phyloP scores from a whole-genome alignment of 2,329 filamentous ascomycete genomes.

The Chaetomiaceae sp. region DNA sequence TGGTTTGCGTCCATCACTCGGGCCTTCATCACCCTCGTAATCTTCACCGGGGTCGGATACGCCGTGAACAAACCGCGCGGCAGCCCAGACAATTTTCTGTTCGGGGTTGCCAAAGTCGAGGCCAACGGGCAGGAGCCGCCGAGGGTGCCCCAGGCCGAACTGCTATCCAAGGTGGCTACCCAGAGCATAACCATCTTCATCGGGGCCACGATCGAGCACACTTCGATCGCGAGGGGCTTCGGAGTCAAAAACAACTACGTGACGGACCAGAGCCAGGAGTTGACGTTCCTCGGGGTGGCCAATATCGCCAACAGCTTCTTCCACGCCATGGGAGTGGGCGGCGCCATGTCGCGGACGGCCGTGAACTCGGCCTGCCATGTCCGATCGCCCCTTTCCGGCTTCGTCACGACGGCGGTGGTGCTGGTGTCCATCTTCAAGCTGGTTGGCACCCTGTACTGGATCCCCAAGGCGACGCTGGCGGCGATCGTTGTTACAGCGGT shows the following conservation, averaged over 20 bases:
- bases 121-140: conserved; percentile 51
- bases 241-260: conserved; percentile 58
- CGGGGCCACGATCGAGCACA: conserved; percentile 58
- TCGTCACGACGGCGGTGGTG: conserved; percentile 58
- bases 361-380: conserved; percentile 63
- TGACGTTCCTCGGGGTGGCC: conserved; percentile 57
- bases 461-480: conserved; percentile 61
- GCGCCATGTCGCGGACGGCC: conserved; percentile 63
- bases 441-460: conserved; percentile 59
- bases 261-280: conserved; percentile 61
- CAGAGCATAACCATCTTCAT: conserved; percentile 58
- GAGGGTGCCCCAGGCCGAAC: conserved; percentile 39
- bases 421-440: conserved; percentile 59
- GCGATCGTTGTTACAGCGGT: conserved; percentile 66
- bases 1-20: conserved; percentile 57
- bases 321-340: conserved; percentile 58
- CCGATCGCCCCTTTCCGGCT: conserved; percentile 55
- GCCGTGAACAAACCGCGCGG: conserved; percentile 53
- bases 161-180: conserved; percentile 50
- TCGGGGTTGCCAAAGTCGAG: conserved; percentile 53
- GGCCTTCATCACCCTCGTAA: conserved; percentile 55
- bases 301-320: conserved; percentile 65
- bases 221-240: conserved; percentile 61
- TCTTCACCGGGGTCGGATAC: conserved; percentile 61
- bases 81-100: conserved; percentile 42